These are phyloP conservation scores for Spirogloea muscicola DNA, from an alignment of 139 green algal species.

Conservation along the genomic window DNA sequence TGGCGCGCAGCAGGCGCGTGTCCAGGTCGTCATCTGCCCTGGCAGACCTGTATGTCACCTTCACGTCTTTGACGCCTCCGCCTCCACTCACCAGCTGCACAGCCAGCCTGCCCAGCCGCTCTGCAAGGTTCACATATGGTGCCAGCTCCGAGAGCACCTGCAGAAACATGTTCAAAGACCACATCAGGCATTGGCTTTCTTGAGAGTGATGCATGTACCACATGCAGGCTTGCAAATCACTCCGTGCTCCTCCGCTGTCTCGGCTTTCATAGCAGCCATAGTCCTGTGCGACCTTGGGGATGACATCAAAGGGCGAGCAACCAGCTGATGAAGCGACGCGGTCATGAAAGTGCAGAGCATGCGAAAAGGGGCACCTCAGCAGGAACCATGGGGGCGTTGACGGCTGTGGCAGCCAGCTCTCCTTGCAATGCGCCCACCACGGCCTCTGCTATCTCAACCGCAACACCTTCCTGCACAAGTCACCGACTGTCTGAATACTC, in stretches of 20 bases:
- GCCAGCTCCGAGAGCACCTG: constrained; percentile 88
- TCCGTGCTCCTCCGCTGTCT: too few species aligned
- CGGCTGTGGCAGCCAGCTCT: constrained; percentile 77
- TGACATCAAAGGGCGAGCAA: too few species aligned
- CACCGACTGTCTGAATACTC: too few species aligned
- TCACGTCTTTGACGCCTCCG: constrained; percentile 73
- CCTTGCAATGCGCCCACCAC: constrained; percentile 82
- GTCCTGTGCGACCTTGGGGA: too few species aligned
- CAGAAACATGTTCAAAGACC: too few species aligned
- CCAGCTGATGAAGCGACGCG: too few species aligned
- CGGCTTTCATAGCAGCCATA: too few species aligned
- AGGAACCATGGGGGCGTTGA: constrained; percentile 91
- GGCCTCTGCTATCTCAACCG: constrained; percentile 90
- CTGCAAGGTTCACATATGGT: constrained; percentile 77
- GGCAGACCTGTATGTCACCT: constrained; percentile 73
- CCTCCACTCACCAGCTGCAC: constrained; percentile 47
- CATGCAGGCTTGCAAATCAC: too few species aligned
- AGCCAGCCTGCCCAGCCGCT: constrained; percentile 53
- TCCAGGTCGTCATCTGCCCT: constrained; percentile 80
- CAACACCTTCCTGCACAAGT: constrained; percentile 78
- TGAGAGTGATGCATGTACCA: too few species aligned
- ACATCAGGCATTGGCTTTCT: too few species aligned
- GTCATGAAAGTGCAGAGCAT: too few species aligned
- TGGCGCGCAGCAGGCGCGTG: constrained; percentile 84
- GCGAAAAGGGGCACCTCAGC: constrained; percentile 38